Evolutionary conservation across 306 rosid species (phyloP).

Genomic region (Biancaea sappan): DNA sequence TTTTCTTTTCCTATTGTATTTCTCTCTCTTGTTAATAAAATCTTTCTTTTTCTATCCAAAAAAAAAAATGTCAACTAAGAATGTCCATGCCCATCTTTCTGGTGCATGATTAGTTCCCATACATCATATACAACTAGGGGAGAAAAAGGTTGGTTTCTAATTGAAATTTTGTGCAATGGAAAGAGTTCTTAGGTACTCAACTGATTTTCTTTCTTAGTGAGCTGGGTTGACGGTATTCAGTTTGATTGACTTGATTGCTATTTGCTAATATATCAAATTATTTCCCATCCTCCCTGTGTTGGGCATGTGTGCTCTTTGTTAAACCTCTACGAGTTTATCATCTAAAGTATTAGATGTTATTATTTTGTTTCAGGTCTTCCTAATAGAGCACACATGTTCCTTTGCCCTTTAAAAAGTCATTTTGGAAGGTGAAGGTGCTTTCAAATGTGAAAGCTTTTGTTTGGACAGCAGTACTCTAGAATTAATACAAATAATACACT

Average conservation of each 20-base stretch:
- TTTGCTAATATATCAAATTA: not conserved
- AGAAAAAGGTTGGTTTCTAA: not conserved
- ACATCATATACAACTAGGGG: not conserved
- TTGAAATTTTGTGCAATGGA: not conserved
- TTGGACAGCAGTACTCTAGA: too few species aligned
- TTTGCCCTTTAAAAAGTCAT: too few species aligned
- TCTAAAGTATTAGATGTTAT: not conserved
- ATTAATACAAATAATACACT: too few species aligned
- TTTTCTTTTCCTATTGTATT: too few species aligned
- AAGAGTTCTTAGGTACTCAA: not conserved
- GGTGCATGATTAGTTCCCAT: not conserved
- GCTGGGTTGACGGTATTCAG: not conserved
- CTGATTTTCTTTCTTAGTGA: not conserved
- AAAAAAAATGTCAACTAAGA: too few species aligned
- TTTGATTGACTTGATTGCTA: not conserved
- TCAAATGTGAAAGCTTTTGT: too few species aligned
- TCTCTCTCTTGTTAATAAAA: too few species aligned
- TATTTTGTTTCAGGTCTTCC: not conserved
- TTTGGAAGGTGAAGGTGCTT: too few species aligned
- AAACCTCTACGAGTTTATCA: not conserved
- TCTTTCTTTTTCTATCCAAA: too few species aligned
- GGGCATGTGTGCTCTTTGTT: not conserved
- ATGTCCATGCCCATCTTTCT: not conserved
- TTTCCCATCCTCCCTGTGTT: not conserved
- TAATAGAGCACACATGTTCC: too few species aligned